phyloP scores from a whole-genome alignment of 805 yeast genomes.

The Candida easanensis region DNA sequence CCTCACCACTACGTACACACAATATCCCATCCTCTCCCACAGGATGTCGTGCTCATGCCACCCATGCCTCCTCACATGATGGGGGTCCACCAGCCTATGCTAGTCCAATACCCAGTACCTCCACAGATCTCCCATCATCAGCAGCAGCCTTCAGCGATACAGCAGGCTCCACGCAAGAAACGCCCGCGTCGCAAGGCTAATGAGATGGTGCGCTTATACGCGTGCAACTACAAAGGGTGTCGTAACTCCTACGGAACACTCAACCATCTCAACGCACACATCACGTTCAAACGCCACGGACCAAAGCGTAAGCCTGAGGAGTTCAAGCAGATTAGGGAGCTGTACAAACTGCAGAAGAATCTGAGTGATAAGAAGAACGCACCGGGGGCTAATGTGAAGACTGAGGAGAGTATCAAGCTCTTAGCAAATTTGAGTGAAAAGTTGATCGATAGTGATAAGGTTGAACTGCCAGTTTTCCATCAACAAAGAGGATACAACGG shows the following conservation, averaged over 20 bases:
- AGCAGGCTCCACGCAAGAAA: constrained; percentile 29
- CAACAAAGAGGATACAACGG: constrained; percentile 30
- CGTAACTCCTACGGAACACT: constrained; percentile 57
- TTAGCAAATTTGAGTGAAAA: constrained; percentile 20
- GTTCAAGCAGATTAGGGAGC: constrained; percentile 47
- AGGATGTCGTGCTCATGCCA: constrained; percentile 2
- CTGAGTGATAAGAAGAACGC: constrained; percentile 19
- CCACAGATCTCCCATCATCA: not conserved
- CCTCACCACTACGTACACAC: constrained; percentile 1
- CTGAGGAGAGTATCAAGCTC: constrained; percentile 13
- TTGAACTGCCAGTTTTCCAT: constrained; percentile 24
- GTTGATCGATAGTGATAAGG: constrained; percentile 9
- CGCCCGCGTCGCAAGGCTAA: constrained; percentile 53
- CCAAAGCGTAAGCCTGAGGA: constrained; percentile 52
- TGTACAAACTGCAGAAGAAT: constrained; percentile 39
- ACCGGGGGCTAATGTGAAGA: constrained; percentile 1
- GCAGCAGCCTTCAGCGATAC: constrained; percentile 1
- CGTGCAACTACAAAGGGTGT: constrained; percentile 46
- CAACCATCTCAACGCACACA: constrained; percentile 58
- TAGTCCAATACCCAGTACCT: not conserved
- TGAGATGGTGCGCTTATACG: constrained; percentile 54
- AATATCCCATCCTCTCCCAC: not conserved
- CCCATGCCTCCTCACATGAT: not conserved
- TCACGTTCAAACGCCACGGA: constrained; percentile 52
- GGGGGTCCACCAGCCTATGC: not conserved